Conservation (phyloP, 805 yeast species). For the Zygosaccharomyces siamensis region DNA sequence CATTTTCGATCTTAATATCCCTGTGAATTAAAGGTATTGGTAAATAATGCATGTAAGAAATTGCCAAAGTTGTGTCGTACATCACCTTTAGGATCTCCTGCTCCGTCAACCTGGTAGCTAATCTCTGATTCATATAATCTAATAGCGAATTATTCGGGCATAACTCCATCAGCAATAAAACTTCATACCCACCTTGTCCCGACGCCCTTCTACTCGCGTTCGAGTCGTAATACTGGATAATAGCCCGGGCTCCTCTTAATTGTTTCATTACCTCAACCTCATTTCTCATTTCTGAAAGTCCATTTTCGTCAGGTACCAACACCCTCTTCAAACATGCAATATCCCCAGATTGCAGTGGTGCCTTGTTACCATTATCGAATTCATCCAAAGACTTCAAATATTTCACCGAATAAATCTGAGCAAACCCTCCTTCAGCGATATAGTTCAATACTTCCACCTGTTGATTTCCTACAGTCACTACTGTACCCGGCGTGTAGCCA, state of each 20-base stretch:
- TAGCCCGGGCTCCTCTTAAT: constrained; percentile 49
- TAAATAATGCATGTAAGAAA: constrained; percentile 77
- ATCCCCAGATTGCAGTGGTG: constrained; percentile 43
- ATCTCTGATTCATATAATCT: constrained; percentile 84
- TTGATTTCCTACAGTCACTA: constrained; percentile 59
- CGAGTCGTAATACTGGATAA: constrained; percentile 70
- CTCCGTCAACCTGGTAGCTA: constrained; percentile 72
- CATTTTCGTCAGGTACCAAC: constrained; percentile 63
- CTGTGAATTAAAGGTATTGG: constrained; percentile 74
- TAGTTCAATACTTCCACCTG: constrained; percentile 49
- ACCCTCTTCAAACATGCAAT: constrained; percentile 71
- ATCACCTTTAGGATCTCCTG: constrained; percentile 75
- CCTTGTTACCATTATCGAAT: constrained; percentile 24
- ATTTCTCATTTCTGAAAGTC: constrained; percentile 57
- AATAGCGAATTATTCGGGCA: constrained; percentile 83
- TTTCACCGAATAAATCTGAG: constrained; percentile 66
- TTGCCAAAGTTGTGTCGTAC: constrained; percentile 74
- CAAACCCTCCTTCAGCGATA: constrained; percentile 73
- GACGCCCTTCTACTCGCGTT: constrained; percentile 55
- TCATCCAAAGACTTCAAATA: constrained; percentile 36
- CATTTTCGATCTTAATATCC: constrained; percentile 93
- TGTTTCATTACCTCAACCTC: constrained; percentile 78
- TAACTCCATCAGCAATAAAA: constrained; percentile 84
- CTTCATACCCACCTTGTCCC: constrained; percentile 61
- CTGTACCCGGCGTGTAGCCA: constrained; percentile 41